Evolutionary conservation across 345 rosid genomes (phyloP), one percentile per base, ranked within the genome.

Genomic region (Arabidopsis thaliana): DNA sequence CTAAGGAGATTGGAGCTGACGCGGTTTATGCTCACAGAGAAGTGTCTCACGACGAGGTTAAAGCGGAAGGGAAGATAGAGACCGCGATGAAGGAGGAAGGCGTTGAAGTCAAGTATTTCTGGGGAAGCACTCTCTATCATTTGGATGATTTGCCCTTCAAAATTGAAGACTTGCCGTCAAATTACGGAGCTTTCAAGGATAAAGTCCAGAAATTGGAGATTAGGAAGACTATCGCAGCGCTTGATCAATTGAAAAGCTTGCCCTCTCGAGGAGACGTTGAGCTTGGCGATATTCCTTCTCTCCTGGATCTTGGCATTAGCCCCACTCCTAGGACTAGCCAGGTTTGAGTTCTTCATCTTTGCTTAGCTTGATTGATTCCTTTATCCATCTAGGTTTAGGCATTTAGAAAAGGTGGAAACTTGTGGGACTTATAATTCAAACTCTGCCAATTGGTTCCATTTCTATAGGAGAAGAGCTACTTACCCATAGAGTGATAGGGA

Each of bases 111-210:
- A 96, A 91, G 77, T 88, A 85, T 84, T 89, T 89, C 56, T 96
- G 99, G 99, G 99, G 99, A 36, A 89, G 97, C 79, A 96, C 99
- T 49, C 67, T 96, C 76, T 89, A 89, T 69, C 99, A 96, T 65
- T 66, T 85, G 59, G 98, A 96, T 74, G 99, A 96, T 85, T 85
- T 96, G 78, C 98, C 98, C 0, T 96, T 93, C 75, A 86, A 87
- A 80, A 76, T 88, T 76, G 90, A 91, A 68, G 98, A 91, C 6
- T 85, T 93, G 91, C 99, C 98, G 0, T 79, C 86, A 1, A 93
- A 84, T 76, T 84, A 89, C 51, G 89, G 91, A 16, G 93, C 90
- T 5, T 96, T 96, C 58, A 87, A 79, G 80, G 93, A 89, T 65
- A 93, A 85, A 58, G 95, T 86, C n/a, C 81, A 84, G 80, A 84